Evolutionary conservation across 352 stramenopile genomes (phyloP).

Genomic region (Phytophthora litchii): DNA sequence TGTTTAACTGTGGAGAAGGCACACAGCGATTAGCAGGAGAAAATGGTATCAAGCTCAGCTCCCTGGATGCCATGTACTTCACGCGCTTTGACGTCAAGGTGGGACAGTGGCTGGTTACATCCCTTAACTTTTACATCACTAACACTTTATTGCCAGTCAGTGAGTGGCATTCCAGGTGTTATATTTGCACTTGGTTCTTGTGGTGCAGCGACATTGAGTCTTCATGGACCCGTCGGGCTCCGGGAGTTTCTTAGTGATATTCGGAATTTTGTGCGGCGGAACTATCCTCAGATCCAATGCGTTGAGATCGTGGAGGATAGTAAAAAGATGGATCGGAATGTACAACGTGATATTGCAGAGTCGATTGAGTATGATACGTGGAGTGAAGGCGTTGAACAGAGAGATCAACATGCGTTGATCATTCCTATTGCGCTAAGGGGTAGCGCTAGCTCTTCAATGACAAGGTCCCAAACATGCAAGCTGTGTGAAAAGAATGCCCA

Average conservation of each 20-base stretch:
- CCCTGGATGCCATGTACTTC: constrained; percentile 70
- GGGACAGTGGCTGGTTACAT: not conserved
- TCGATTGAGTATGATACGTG: constrained; percentile 31
- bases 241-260: constrained; percentile 51
- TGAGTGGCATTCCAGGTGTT: constrained; percentile 69
- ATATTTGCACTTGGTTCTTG: constrained; percentile 67
- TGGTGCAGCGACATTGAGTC: constrained; percentile 46
- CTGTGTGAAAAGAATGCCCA: constrained; percentile 25
- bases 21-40: constrained; percentile 72
- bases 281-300: constrained; percentile 67
- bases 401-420: constrained; percentile 41
- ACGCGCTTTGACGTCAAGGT: constrained; percentile 70
- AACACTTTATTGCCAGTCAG: constrained; percentile 37
- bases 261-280: constrained; percentile 70
- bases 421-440: constrained; percentile 31
- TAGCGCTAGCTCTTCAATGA: not conserved
- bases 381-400: constrained; percentile 20
- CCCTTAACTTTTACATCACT: not conserved
- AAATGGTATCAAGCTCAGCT: constrained; percentile 73
- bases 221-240: constrained; percentile 56
- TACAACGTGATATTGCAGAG: not conserved
- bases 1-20: constrained; percentile 80
- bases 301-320: constrained; percentile 31
- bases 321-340: not conserved
- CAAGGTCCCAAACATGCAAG: constrained; percentile 1